These are phyloP conservation scores for Arabidopsis lyrata DNA, from an alignment of 441 rosid genomes.

Conservation along the genomic window DNA sequence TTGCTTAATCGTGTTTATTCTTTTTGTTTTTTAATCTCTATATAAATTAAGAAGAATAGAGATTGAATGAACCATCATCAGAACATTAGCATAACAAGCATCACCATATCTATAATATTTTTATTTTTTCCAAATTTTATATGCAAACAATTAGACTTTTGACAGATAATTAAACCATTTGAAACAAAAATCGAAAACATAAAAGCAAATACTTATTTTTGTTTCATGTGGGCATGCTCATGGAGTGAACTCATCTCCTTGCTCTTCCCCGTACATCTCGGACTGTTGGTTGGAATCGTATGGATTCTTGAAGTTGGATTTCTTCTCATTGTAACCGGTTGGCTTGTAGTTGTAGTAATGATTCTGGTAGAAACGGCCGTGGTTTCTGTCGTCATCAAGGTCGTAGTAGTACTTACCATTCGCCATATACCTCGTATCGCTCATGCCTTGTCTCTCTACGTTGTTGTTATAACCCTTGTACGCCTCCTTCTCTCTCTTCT, in stretches of 20 bases:
- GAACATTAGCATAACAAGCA: conserved; percentile 6
- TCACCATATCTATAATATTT: not conserved
- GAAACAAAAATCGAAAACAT: not conserved
- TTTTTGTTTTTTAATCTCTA: not conserved
- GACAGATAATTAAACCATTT: conserved; percentile 4
- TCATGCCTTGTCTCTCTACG: conserved; percentile 52
- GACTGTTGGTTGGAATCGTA: conserved; percentile 23
- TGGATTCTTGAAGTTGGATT: conserved; percentile 23
- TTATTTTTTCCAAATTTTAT: conserved; percentile 21
- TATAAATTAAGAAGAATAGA: not conserved
- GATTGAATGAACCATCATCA: not conserved
- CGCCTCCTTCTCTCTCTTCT: conserved; percentile 22
- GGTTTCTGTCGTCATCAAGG: conserved; percentile 42
- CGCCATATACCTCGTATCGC: conserved; percentile 53
- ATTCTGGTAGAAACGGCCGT: conserved; percentile 44
- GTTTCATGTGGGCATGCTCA: conserved; percentile 7
- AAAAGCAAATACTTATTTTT: not conserved
- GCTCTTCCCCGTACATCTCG: conserved; percentile 27
- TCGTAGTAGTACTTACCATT: conserved; percentile 50
- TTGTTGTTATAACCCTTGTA: conserved; percentile 38
- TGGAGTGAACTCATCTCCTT: conserved; percentile 37
- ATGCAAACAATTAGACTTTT: conserved; percentile 9
- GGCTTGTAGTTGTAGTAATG: conserved; percentile 32
- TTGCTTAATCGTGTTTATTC: not conserved
- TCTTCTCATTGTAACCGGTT: conserved; percentile 22